phyloP scores from a whole-genome alignment of 2,329 filamentous ascomycete genomes.

The Graphiopsis chlorocephala region DNA sequence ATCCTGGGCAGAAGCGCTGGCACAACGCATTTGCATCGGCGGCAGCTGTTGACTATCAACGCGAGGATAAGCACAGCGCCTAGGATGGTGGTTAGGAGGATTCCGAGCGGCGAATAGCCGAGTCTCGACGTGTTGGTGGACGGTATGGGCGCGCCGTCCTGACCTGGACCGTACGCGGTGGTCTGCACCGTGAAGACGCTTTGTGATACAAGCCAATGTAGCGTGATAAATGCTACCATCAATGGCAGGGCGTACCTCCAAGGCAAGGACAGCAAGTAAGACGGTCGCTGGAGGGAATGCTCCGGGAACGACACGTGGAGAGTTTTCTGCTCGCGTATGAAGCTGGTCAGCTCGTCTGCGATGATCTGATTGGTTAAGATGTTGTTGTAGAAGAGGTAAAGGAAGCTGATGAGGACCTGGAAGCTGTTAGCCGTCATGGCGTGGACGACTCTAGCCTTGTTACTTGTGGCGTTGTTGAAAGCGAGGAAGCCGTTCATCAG shows the following conservation, averaged over 20 bases:
- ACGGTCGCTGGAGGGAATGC: background rate
- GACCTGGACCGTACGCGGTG: background rate
- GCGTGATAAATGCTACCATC: background rate
- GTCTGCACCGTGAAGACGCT: background rate
- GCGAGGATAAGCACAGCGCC: background rate
- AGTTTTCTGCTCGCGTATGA: background rate
- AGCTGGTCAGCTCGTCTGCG: background rate
- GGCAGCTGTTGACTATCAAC: background rate
- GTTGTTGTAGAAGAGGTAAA: background rate
- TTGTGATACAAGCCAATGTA: background rate
- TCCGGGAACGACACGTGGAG: background rate
- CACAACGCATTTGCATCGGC: background rate
- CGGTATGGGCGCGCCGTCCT: background rate
- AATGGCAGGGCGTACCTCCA: background rate
- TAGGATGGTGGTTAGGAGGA: background rate
- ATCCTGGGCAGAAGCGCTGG: background rate
- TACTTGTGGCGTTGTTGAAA: background rate
- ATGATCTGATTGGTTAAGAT: background rate
- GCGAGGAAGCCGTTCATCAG: background rate
- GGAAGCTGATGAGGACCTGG: background rate
- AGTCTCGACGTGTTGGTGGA: background rate
- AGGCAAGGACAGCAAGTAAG: background rate
- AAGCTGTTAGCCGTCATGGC: background rate
- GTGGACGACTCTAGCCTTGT: background rate
- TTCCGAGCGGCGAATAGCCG: background rate